Evolutionary conservation across 257 asterid genomes (phyloP), one percentile per base, ranked within the genome.

Genomic region (Rehmannia glutinosa): DNA sequence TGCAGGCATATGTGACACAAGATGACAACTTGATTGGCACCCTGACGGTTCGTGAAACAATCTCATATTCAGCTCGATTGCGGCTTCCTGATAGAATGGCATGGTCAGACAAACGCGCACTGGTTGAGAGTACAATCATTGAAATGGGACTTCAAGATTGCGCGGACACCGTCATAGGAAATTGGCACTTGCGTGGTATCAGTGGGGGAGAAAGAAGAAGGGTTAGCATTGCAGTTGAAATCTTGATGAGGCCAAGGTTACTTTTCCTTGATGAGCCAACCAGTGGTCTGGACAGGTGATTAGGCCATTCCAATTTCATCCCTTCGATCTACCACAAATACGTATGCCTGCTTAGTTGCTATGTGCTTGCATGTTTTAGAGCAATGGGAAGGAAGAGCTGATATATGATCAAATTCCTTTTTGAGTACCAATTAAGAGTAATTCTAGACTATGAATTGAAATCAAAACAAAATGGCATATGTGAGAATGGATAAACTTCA

Each of bases 131-230:
- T 79, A 88, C 99, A 13, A 93, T 93, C 24, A n/a, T 86, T 1
- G 99, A 93, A 58, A 93, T 93, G 99, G 99, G 99, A 1, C 96
- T 93, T 24, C 97, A 93, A 50, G 98, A 93, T 50, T 93, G 98
- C 61, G 97, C 98, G 2, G 97, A 93, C 73, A 93, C 98, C 0
- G 98, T 90, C 0, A 86, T 93, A 1, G 99, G 99, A 3, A 93
- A 93, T 33, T 93, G 99, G 99, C 99, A 93, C 72, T 71, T 93
- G 75, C 86, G 99, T 1, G 99, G 99, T 24, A 73, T 93, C 49
- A 93, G 99, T 19, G 98, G 98, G 6, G 98, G 98, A 4, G 97
- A 93, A 73, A 90, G 76, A 68, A 83, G 97, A 55, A 83, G 99
- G 79, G 97, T 93, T 21, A 93, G 99, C 84, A 93, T 90, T 55